Base-by-base conservation (phyloP, 768 basidiomycete genomes). In the Hericium rajendrae region DNA sequence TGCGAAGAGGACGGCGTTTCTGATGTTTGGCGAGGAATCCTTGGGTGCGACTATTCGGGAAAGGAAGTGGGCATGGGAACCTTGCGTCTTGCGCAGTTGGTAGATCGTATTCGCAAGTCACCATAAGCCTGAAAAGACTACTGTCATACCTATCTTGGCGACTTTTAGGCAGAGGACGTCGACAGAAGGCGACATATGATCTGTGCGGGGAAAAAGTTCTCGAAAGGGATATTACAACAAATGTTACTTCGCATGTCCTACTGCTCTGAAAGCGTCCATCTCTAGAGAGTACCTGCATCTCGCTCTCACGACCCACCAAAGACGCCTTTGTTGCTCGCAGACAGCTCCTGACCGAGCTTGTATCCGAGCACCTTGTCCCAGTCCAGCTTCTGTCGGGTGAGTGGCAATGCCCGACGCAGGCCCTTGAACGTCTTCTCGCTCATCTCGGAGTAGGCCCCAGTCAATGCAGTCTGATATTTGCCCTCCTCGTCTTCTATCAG, bases 371-470 rank as follows among this genome's bases (percentile, higher is more conserved):
- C 79, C 79, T 80, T 91, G 60, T 95, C 93, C 95, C 97, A 99
- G 59, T 98, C 94, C 39, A 98, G 70, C 71, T 97, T 97, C 68
- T 91, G 89, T 63, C 91, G 79, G 12, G 94, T 97, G 66, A 97
- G 75, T 0, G 95, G 97, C 57, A 99, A 71, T 1, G 94, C 93
- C 39, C 97, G 80, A 63, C 97, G 78, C 53, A 99, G 76, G 6
- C 87, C 84, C 70, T 91, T 91, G 80, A 97, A 98, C 0, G 89
- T 88, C 72, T 91, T 93, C 65, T 97, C 94, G 41, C 88, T 82
- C 83, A 99, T 86, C 63, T 90, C 85, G 43, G 85, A 83, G 67
- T 97, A 97, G 15, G 88, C 79, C 49, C 87, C 86, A 65, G 84
- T 89, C 55, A 98, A 69, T 15, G 86, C 84, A 0, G 77, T 73